Evolutionary conservation across 257 asterid species (phyloP).

Genomic region (Schizonepeta tenuifolia): DNA sequence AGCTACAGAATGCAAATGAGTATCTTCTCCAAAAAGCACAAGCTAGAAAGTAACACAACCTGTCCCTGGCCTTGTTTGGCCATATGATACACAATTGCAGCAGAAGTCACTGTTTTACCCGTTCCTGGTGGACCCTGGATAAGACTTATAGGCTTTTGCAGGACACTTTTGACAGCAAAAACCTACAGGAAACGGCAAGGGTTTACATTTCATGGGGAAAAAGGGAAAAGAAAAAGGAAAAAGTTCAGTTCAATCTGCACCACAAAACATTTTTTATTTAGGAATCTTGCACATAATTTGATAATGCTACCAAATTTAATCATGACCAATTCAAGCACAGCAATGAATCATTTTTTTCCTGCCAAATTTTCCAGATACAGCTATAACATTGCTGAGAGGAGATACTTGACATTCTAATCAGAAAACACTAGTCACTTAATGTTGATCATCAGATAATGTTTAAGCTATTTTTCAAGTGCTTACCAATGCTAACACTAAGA

Average conservation of each 20-base stretch:
- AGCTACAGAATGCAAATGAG: background rate
- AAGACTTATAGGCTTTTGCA: constrained; percentile 95
- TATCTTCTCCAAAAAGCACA: constrained; percentile 18
- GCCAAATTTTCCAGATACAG: background rate
- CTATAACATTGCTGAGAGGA: background rate
- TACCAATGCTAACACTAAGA: background rate
- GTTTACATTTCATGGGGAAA: background rate
- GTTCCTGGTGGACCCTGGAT: constrained; percentile 99
- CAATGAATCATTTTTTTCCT: background rate
- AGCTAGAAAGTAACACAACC: constrained; percentile 43
- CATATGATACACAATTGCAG: constrained; percentile 99
- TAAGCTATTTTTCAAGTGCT: background rate
- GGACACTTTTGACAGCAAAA: constrained; percentile 97
- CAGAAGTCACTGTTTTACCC: constrained; percentile 98
- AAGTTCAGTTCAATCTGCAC: constrained; percentile 4
- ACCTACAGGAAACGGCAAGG: constrained; percentile 51
- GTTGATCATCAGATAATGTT: background rate
- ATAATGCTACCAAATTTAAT: no score
- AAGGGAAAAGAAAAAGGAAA: background rate
- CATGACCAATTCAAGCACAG: constrained; percentile 6
- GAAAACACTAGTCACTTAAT: background rate
- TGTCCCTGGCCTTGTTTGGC: constrained; percentile 99
- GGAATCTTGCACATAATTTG: background rate
- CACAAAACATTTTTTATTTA: background rate
- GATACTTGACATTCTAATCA: background rate